Conservation (phyloP, 1,139 yeast genomes). For the Pneumocystis oryctolagi region DNA sequence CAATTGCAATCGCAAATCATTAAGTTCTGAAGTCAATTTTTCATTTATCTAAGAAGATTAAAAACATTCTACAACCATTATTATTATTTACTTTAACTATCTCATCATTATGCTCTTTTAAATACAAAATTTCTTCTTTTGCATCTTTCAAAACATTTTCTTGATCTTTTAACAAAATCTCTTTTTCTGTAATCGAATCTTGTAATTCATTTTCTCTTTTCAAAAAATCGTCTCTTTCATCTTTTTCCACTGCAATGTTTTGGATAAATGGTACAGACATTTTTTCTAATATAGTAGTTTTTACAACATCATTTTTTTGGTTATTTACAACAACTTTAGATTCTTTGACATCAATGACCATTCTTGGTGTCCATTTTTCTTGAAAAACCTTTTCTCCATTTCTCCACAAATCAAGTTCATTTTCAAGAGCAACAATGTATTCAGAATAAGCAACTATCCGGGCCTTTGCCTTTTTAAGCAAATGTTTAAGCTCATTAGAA, state of each 20-base stretch:
- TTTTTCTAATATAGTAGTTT: not conserved
- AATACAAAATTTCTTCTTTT: conserved; percentile 10
- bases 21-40: conserved; percentile 6
- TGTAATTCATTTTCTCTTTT: conserved; percentile 25
- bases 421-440: conserved; percentile 37
- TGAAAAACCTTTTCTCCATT: conserved; percentile 29
- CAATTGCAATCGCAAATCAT: conserved; percentile 17
- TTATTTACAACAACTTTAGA: not conserved
- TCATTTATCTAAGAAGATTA: conserved; percentile 8
- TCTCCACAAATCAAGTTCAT: conserved; percentile 38
- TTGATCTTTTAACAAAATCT: conserved; percentile 19
- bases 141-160: conserved; percentile 12
- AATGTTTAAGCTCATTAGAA: conserved; percentile 37
- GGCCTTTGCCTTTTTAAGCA: conserved; percentile 36
- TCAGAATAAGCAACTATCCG: conserved; percentile 33
- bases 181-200: conserved; percentile 24
- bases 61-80: not conserved
- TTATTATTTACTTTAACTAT: conserved; percentile 14
- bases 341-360: not conserved
- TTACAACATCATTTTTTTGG: not conserved
- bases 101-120: conserved; percentile 17
- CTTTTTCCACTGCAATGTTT: conserved; percentile 11
- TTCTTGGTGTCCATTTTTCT: conserved; percentile 25
- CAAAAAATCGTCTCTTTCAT: conserved; percentile 20
- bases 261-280: conserved; percentile 5